Conservation (phyloP, 495 filamentous ascomycete species). For the Penicillium lagena region DNA sequence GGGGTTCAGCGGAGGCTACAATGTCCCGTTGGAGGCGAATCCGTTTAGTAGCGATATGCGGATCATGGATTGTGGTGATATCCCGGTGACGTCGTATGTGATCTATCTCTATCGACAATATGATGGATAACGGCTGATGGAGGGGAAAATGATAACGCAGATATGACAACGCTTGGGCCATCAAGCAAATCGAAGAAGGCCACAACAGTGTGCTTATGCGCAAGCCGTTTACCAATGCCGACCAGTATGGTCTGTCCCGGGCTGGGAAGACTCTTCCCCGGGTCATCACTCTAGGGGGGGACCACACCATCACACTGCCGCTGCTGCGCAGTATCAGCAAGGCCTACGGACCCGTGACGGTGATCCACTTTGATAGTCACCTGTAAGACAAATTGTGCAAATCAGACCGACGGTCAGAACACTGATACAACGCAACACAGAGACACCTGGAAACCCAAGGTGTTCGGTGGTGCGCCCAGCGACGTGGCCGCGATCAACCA, state of each 20-base stretch:
- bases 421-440: conserved; percentile 9
- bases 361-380: conserved; percentile 71
- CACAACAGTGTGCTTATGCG: conserved; percentile 49
- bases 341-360: conserved; percentile 59
- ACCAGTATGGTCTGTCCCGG: conserved; percentile 43
- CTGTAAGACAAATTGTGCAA: conserved; percentile 30
- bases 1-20: conserved; percentile 55
- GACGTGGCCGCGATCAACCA: conserved; percentile 70
- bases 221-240: conserved; percentile 37
- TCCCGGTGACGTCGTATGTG: conserved; percentile 59
- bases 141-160: conserved; percentile 7
- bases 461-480: conserved; percentile 61
- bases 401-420: too few species aligned
- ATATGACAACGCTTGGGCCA: conserved; percentile 67
- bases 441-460: conserved; percentile 62
- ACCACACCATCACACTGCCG: conserved; percentile 59
- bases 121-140: too few species aligned
- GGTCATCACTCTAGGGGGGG: conserved; percentile 64
- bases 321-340: conserved; percentile 58
- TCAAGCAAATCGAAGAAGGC: conserved; percentile 67
- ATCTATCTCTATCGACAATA: too few species aligned
- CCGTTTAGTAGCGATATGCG: conserved; percentile 60
- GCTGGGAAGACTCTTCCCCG: conserved; percentile 52
- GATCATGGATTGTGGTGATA: conserved; percentile 72
- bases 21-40: conserved; percentile 53